Evolutionary conservation across 768 basidiomycete species (phyloP), one percentile per base, ranked within the genome.

Genomic region (Solioccasus polychromus): DNA sequence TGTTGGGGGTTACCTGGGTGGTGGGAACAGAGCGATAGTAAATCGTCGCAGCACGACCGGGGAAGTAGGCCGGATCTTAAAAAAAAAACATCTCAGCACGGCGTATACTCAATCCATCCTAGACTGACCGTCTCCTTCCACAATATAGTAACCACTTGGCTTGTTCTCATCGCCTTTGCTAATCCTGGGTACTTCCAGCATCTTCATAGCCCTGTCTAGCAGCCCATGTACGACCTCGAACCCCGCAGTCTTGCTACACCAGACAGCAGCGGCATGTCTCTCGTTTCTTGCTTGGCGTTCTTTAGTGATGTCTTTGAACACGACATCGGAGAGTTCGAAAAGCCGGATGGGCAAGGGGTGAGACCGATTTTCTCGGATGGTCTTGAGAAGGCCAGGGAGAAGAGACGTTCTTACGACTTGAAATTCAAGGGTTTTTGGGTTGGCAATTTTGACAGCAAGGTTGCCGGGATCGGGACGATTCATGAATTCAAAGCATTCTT

Each of bases 401-500:
- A 99, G 83, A 22, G 94, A 92, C 2, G 96, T 97, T 51, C 96
- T 88, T 35, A 98, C 92, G 47, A 98, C 88, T 70, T 99, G 96
- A 71, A 96, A 98, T 66, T 98, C 96, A 53, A 92, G 78, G 19
- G 96, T 92, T 71, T 96, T 97, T 1, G 96, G 96, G 69, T 99
- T 99, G 47, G 88, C 92, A 50, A 98, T 91, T 57, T 87, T 88
- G 51, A 98, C 83, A 1, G 88, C 95, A 18, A 79, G 77, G 28
- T 78, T 78, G 31, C 83, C 83, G 53, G 90, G 86, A 66, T 98
- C 95, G 24, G 71, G 60, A 48, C 84, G 86, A 71, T 96, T 96
- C 51, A 99, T 75, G 74, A 83, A 93, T 39, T 82, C 86, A 61
- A 97, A 99, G 71, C 97, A 98, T 71, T 99, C 96, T 67, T 97